A percentile compares a stretch with the other conserved stretches of the same genome.
phyloP scores from a whole-genome alignment of 306 rosid genomes.

The Cotoneaster glaucophyllus region DNA sequence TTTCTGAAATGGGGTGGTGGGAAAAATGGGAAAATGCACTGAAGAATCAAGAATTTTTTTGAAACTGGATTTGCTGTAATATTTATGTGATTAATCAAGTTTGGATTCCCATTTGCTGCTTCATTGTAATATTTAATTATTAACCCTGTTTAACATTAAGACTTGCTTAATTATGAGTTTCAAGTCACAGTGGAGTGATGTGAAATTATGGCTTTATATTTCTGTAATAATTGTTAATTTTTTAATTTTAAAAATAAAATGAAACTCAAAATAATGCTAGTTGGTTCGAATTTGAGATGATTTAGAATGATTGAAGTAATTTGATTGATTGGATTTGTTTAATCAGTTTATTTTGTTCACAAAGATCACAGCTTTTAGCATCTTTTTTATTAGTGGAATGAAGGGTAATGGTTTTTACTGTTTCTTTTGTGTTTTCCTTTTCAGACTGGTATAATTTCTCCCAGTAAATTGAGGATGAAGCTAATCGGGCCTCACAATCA shows the following conservation, averaged over 20 bases:
- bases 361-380: background rate
- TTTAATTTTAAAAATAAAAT: background rate
- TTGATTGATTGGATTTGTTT: background rate
- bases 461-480: conserved; percentile 91
- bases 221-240: background rate
- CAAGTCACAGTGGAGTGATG: background rate
- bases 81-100: background rate
- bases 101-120: background rate
- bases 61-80: background rate
- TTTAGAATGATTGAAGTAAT: conserved; percentile 11
- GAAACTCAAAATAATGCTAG: background rate
- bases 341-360: background rate
- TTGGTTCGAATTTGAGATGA: background rate
- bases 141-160: background rate
- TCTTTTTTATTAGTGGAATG: conserved; percentile 2
- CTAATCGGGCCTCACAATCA: conserved; percentile 66
- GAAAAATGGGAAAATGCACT: background rate
- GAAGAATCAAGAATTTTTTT: background rate
- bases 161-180: background rate
- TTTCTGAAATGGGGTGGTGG: background rate
- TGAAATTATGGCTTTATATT: background rate
- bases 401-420: background rate
- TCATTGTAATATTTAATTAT: background rate
- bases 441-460: conserved; percentile 92
- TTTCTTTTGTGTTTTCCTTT: background rate